These are phyloP conservation scores for Fennellomyces sp. DNA, from an alignment of 371 early-diverging fungal genomes.

Conservation along the genomic window DNA sequence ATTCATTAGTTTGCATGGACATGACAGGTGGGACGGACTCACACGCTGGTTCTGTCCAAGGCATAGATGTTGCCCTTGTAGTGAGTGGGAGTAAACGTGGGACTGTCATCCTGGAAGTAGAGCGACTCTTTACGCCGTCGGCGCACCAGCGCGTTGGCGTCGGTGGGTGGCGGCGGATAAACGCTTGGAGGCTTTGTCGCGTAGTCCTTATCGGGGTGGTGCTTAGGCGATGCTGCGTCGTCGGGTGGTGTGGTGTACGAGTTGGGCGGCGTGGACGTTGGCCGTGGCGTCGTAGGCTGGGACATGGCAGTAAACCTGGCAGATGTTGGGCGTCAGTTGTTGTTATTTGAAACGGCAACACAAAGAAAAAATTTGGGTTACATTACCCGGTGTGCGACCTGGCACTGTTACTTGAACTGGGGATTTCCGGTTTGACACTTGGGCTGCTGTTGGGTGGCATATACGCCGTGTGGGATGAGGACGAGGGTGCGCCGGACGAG, in stretches of 20 bases:
- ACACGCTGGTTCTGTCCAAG: conserved; percentile 50
- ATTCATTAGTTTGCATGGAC: background rate
- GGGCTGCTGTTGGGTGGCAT: background rate
- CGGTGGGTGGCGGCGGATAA: background rate
- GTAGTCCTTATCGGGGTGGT: background rate
- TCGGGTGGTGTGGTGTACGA: background rate
- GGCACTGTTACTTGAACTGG: background rate
- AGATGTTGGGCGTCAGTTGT: background rate
- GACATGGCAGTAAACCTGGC: conserved; percentile 25
- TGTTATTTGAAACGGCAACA: conserved; percentile 1
- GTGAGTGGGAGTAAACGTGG: conserved; percentile 56
- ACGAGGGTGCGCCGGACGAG: background rate
- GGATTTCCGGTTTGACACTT: conserved; percentile 10
- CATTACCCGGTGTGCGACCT: conserved; percentile 6
- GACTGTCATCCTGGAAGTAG: conserved; percentile 6
- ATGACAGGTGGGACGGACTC: conserved; percentile 6
- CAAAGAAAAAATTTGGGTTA: conserved; percentile 1
- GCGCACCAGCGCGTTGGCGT: background rate
- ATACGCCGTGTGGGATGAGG: background rate
- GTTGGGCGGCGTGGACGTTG: background rate
- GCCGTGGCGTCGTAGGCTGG: conserved; percentile 26
- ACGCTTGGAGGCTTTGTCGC: no score
- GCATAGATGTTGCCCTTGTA: conserved; percentile 64
- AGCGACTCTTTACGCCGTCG: conserved; percentile 2
- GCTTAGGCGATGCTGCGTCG: background rate